These are phyloP conservation scores for Camellia granthamiana DNA, from an alignment of 148 eudicot species.

Conservation along the genomic window DNA sequence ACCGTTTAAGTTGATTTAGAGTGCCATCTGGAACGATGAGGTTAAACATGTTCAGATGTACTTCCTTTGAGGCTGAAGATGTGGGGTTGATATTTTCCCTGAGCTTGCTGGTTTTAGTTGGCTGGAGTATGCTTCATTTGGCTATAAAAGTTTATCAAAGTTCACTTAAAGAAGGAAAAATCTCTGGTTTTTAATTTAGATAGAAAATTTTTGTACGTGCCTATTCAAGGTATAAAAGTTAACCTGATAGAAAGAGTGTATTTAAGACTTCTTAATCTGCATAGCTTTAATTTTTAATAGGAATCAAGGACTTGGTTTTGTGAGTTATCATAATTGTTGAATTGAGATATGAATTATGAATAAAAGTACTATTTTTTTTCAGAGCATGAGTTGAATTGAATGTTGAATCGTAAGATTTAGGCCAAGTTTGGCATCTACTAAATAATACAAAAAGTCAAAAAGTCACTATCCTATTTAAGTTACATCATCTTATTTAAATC, in stretches of 20 bases:
- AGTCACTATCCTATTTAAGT: no score
- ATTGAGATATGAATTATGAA: no score
- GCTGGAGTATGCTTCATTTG: neutral
- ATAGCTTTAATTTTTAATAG: neutral
- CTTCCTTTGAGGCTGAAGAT: neutral
- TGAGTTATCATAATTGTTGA: neutral
- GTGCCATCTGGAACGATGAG: neutral
- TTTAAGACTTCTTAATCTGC: neutral
- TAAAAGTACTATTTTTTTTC: no score
- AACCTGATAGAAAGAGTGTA: neutral
- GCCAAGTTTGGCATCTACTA: no score
- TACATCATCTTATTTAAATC: no score
- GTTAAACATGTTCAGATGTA: neutral
- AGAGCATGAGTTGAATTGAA: no score
- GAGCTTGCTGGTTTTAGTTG: neutral
- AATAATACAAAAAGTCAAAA: no score
- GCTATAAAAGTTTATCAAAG: neutral
- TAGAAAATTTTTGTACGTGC: neutral
- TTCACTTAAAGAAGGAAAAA: neutral
- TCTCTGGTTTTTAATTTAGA: neutral
- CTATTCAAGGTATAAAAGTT: neutral
- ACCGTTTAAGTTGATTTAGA: neutral
- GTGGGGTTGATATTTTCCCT: neutral
- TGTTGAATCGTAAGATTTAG: no score
- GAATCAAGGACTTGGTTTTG: neutral